Percentiles rank a stretch among this genome's conserved stretches.
Evolutionary conservation across 164 flowering plant genomes (phyloP).

Genomic region (Platanus orientalis): DNA sequence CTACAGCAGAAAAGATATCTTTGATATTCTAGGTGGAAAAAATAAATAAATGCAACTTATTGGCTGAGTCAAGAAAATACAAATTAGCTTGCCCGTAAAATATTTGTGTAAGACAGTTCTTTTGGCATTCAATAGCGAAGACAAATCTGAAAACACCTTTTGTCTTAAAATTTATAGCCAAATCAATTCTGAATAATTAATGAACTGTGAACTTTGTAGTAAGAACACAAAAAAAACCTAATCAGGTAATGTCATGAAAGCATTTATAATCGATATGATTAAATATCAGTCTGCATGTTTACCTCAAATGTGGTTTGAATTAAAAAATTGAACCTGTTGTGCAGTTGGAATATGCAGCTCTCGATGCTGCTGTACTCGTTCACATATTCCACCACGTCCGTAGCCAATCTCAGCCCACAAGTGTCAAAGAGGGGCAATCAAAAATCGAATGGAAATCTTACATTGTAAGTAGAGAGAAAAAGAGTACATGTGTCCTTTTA

Average conservation of each 20-base stretch:
- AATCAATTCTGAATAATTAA: no score
- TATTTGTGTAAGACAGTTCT: no score
- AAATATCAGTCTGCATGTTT: neutral
- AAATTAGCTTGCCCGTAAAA: no score
- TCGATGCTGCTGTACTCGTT: constrained; percentile 90
- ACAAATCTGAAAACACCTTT: no score
- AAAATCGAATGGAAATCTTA: constrained; percentile 75
- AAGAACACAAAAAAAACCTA: neutral
- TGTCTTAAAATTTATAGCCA: no score
- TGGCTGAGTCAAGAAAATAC: no score
- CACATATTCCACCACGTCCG: constrained; percentile 70
- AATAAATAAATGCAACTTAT: no score
- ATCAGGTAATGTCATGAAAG: neutral
- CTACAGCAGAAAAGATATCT: no score
- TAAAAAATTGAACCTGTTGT: constrained; percentile 12
- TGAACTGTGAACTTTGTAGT: no score
- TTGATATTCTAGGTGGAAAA: no score
- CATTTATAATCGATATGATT: neutral
- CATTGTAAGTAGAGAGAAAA: constrained; percentile 51
- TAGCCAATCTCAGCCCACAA: constrained; percentile 37
- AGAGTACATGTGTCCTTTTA: neutral
- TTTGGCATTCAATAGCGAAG: no score
- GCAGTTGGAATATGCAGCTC: constrained; percentile 99
- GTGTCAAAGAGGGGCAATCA: constrained; percentile 25
- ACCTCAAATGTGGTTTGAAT: neutral